These are phyloP conservation scores for Phytophthora hibernalis DNA, from an alignment of 352 stramenopile genomes.

Conservation along the genomic window DNA sequence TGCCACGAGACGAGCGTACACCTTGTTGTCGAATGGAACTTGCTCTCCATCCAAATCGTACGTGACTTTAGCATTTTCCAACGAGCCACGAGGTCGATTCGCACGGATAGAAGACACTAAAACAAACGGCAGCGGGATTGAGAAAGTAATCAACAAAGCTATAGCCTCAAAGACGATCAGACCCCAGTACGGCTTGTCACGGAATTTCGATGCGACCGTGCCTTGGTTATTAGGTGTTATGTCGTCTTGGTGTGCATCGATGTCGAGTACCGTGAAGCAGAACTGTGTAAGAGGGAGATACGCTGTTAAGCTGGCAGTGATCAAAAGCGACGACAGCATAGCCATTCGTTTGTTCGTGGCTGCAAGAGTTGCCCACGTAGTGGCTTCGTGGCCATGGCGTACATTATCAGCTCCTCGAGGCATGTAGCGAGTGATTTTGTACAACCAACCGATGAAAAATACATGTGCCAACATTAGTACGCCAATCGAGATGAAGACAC, in stretches of 20 bases:
- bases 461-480: constrained; percentile 22
- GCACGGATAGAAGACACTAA: constrained; percentile 36
- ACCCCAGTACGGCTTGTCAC: constrained; percentile 27
- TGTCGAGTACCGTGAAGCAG: constrained; percentile 37
- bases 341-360: constrained; percentile 40
- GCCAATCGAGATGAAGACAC: constrained; percentile 40
- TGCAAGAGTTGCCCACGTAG: constrained; percentile 38
- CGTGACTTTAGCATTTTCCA: constrained; percentile 43
- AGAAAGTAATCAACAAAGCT: constrained; percentile 43
- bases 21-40: constrained; percentile 47
- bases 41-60: constrained; percentile 51
- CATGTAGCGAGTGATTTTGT: constrained; percentile 31
- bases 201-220: constrained; percentile 9
- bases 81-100: constrained; percentile 45
- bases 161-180: constrained; percentile 30
- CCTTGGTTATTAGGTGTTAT: constrained; percentile 3
- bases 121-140: constrained; percentile 38
- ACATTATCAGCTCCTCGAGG: constrained; percentile 47
- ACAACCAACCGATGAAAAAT: constrained; percentile 41
- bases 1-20: constrained; percentile 44
- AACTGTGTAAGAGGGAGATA: constrained; percentile 53
- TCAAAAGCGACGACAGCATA: constrained; percentile 40
- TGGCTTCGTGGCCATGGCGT: constrained; percentile 46
- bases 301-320: constrained; percentile 44
- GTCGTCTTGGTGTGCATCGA: constrained; percentile 7